Evolutionary conservation across 371 early-diverging fungal species (phyloP), one percentile per base, ranked within the genome.

Genomic region (Mucor sp.): DNA sequence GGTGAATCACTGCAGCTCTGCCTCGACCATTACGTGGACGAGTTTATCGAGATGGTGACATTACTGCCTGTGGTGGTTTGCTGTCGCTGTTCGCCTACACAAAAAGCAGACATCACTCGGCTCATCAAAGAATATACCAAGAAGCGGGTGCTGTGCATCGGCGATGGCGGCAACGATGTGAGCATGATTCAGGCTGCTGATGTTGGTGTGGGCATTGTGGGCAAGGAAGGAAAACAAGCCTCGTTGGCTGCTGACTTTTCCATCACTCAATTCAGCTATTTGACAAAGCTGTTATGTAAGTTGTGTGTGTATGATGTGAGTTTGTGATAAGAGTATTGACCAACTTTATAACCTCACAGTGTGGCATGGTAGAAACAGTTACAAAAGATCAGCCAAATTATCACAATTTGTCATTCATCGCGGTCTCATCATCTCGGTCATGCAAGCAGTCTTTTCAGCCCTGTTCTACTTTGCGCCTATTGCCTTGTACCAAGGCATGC

Each of bases 151-250:
- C 90, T 93, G 61, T 95, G 95, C 53, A 97, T 99, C 61, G 99
- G 99, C 43, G 99, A 99, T 80, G 99, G 99, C 58, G 99, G 99
- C 57, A 99, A 99, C 77, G 99, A 99, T 77, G 99, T 99, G 21
- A 92, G 94, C 33, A 99, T 99, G 99, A 99, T 99, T 67, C 96
- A 96, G 74, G 96, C 95, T 3, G 99, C 99, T 0, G 91, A 98
- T 80, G 94, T 99, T n/a, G 84, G 91, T 63, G 90, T 99, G 7
- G 99, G 99, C 30, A 95, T 99, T 69, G 96, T 95, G 8, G 99
- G 99, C 60, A 97, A 97, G 81, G 99, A 99, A 81, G 99, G 99
- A 14, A 93, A 88, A 74, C 99, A 99, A 76, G 99, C 99, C 4
- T 93, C 96, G 11, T 79, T 99, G 44, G 98, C 99, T 1, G 97